A percentile compares a stretch with the other conserved stretches of the same genome.
Conservation (phyloP, 176 grass and related monocot species). For the Chrysopogon serrulatus region DNA sequence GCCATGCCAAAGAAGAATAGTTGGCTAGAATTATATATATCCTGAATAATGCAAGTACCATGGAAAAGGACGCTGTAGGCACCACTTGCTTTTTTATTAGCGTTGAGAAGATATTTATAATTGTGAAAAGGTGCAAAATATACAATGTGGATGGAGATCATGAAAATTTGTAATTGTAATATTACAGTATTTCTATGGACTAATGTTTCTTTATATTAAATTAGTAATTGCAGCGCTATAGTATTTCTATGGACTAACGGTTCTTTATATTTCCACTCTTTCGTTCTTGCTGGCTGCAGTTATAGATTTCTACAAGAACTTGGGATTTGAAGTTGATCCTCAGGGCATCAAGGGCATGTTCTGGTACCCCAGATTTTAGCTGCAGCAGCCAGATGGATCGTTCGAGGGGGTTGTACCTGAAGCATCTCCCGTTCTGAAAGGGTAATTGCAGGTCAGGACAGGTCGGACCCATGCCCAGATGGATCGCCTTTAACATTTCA, state of each 20-base stretch:
- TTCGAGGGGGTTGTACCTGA: neutral
- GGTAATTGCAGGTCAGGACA: neutral
- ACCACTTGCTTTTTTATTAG: neutral
- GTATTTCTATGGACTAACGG: slow-evolving; percentile 8
- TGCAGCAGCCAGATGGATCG: neutral
- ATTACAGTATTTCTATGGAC: no score
- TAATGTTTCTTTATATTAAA: no score
- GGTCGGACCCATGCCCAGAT: neutral
- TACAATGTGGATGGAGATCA: neutral
- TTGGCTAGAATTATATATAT: neutral
- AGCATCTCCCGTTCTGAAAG: neutral
- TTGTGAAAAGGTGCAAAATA: neutral
- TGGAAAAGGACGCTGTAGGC: neutral
- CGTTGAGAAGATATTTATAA: neutral
- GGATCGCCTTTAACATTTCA: neutral
- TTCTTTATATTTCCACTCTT: neutral
- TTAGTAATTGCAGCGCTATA: neutral
- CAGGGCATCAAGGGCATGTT: slow-evolving; percentile 99
- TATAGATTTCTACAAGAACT: slow-evolving; percentile 95
- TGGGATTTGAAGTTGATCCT: slow-evolving; percentile 94
- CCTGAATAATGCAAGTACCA: neutral
- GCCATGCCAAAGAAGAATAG: neutral
- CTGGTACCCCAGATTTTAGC: slow-evolving; percentile 75
- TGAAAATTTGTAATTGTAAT: neutral
- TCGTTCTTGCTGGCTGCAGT: slow-evolving; percentile 48